A percentile compares a stretch with the other conserved stretches of the same genome.
Conservation (phyloP, 345 rosid genomes). For the Alliaria petiolata region DNA sequence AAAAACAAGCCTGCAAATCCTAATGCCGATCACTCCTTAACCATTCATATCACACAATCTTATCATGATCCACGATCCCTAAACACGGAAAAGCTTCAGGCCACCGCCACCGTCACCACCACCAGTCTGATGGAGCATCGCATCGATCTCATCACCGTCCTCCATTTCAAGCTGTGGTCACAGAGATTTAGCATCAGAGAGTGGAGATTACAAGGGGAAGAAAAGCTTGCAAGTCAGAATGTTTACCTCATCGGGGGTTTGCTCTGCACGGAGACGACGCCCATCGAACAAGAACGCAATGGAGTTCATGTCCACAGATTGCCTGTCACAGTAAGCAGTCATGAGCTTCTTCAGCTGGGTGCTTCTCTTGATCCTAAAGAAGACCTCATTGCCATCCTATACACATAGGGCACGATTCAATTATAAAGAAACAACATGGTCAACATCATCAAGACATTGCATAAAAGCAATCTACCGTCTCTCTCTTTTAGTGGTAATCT, state of each 20-base stretch:
- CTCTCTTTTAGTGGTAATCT: background rate
- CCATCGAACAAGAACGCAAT: conserved; percentile 90
- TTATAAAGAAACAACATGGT: background rate
- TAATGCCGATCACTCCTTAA: conserved; percentile 7
- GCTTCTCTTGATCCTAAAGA: conserved; percentile 81
- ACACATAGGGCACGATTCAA: background rate
- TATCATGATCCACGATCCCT: background rate
- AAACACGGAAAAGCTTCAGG: background rate
- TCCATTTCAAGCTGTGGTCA: conserved; percentile 69
- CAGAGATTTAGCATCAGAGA: background rate
- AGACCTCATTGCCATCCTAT: conserved; percentile 84
- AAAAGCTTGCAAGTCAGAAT: background rate
- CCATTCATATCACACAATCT: conserved; percentile 29
- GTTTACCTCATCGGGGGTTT: conserved; percentile 82
- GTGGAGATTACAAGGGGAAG: background rate
- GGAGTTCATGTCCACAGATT: conserved; percentile 68
- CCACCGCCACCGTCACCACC: conserved; percentile 31
- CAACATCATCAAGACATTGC: conserved; percentile 35
- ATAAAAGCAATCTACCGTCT: too few relatives aligned
- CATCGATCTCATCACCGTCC: conserved; percentile 89
- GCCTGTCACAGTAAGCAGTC: conserved; percentile 88
- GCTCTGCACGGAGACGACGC: conserved; percentile 74
- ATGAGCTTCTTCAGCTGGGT: conserved; percentile 87
- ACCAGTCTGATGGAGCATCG: conserved; percentile 84
- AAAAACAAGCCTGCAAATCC: conserved; percentile 21